Conservation (phyloP, 129 eudicot genomes). For the Tagetes patula region DNA sequence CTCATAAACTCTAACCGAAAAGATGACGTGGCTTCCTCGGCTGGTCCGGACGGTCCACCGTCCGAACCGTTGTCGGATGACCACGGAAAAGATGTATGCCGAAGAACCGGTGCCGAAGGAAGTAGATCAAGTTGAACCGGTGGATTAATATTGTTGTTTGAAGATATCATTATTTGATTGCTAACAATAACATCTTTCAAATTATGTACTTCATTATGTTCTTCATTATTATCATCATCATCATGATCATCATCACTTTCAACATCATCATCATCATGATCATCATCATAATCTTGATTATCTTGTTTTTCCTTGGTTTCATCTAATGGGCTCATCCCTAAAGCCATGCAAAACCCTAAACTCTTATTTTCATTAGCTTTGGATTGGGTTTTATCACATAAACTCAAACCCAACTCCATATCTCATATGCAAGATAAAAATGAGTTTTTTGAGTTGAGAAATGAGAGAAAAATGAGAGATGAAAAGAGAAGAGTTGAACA, state of each 20-base stretch:
- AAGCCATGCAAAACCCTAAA: conserved; percentile 58
- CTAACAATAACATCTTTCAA: conserved; percentile 17
- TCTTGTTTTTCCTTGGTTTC: background rate
- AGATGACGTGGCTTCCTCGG: conserved; percentile 60
- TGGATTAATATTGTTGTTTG: conserved; percentile 11
- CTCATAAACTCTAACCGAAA: conserved; percentile 53
- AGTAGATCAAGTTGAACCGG: conserved; percentile 71
- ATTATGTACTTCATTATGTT: conserved; percentile 11
- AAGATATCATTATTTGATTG: conserved; percentile 2
- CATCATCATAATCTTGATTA: conserved; percentile 8
- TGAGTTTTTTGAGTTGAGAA: conserved; percentile 10
- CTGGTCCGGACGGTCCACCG: conserved; percentile 63
- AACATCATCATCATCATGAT: conserved; percentile 26
- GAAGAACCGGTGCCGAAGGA: conserved; percentile 63
- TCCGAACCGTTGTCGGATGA: conserved; percentile 76
- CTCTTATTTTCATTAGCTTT: conserved; percentile 19
- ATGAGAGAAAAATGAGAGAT: conserved; percentile 7
- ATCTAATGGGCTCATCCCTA: conserved; percentile 37
- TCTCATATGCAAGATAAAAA: conserved; percentile 22
- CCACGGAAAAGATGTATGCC: conserved; percentile 46
- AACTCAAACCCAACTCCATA: conserved; percentile 74
- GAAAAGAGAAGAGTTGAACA: conserved; percentile 20
- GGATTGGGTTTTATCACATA: conserved; percentile 49
- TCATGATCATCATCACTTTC: conserved; percentile 17
- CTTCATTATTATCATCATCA: conserved; percentile 22